Base-by-base conservation (phyloP, 495 filamentous ascomycete genomes). In the Aspergillus heteromorphus region DNA sequence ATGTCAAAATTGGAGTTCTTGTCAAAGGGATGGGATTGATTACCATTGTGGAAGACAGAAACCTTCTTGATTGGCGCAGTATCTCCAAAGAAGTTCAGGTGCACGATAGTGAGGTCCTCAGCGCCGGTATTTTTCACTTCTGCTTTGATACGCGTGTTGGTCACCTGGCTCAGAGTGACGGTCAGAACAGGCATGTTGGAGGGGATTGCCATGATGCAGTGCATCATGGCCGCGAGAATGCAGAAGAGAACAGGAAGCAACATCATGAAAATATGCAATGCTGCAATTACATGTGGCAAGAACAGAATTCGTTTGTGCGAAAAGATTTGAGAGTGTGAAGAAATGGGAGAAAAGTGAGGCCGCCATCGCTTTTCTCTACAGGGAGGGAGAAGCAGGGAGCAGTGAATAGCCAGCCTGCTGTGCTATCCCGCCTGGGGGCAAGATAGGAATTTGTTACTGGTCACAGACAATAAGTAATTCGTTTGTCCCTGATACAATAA, bases 51-150 rank as follows among this genome's bases (percentile, higher is more conserved):
- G 65, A 70, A 83, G 40, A 87, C 69, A 14, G 63, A 61, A 30
- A 85, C 75, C 73, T 87, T 87, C 71, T 87, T 74, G 6, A 86
- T 79, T 0, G 83, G 75, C 7, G 71, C 69, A 23, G 63, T 63
- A 51, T 86, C 83, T 17, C 82, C 67, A 69, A 87, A 79, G 52
- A 82, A 83, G 48, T 85, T 85, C 25, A 79, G 74, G 62, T 81
- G 83, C 53, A 87, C 72, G 41, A 86, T 66, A 54, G 79, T 83
- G 25, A 87, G 64, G 42, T 73, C 69, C 41, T 73, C 67, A 23
- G 66, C 64, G 27, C 82, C 84, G 38, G 68, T 78, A 70, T 87
- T 87, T 48, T 76, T 84, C 48, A 87, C 74, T 20, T 74, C 73
- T 4, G 83, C 80, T 65, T 83, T 82, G 59, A 87, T 76, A 30